Evolutionary conservation across 2,329 filamentous ascomycete genomes (phyloP), one percentile per base, ranked within the genome.

Genomic region (Alternaria alternata): DNA sequence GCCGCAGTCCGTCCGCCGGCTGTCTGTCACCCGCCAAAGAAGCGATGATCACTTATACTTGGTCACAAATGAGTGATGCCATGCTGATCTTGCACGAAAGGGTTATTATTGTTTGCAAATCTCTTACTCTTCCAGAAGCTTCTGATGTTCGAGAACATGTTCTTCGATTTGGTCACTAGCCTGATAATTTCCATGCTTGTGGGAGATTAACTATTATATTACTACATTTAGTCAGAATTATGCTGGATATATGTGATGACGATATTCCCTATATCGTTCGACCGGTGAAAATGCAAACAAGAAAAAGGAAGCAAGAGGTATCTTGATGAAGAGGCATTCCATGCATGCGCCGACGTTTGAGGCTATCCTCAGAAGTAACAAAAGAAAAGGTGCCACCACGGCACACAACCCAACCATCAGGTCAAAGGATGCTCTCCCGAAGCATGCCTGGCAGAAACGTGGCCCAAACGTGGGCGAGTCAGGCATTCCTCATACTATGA

Each of bases 231-330:
- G 49, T 44, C 30, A 34, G 26, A 38, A 41, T 41, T 47, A 53
- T 58, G 34, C 34, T 32, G 42, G 18, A 38, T 54, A 53, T 47
- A 42, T 38, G 44, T 47, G 41, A 47, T 18, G 39, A 32, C 9
- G 12, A 55, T 48, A 38, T 30, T 49, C 52, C 57, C 44, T 39
- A 44, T 56, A 30, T 55, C 57, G 24, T 8, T 28, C 24, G 16
- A 39, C 28, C 22, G 51, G 20, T 47, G 43, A 43, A 52, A 20
- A 46, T 56, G 48, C 53, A 39, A 6, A 32, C 28, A 34, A 44
- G 28, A 41, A 57, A 54, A 57, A 28, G 53, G 64, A 71, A 51
- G 54, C 49, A 69, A 68, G 41, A 66, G 66, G 67, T 70, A 69
- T 71, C 69, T 64, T 66, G 61, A 53, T 62, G 43, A 62, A 48